These are phyloP conservation scores for Colletotrichum sp. DNA, from an alignment of 2,329 filamentous ascomycete genomes.

Conservation along the genomic window DNA sequence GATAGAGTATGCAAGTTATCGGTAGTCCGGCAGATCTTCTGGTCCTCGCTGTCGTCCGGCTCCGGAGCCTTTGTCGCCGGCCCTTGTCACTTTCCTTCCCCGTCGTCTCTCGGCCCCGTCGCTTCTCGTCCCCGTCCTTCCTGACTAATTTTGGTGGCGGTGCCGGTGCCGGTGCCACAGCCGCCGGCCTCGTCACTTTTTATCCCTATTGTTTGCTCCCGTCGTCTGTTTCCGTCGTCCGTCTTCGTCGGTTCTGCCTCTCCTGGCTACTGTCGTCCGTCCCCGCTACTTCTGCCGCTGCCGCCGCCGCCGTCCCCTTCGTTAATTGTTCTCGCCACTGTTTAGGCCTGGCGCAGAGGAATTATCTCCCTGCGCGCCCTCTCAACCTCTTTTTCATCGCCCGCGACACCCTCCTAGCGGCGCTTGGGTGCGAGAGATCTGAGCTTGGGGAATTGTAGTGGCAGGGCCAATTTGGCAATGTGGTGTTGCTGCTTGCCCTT, in stretches of 20 bases:
- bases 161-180: neutral
- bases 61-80: neutral
- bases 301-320: neutral
- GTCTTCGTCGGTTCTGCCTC: neutral
- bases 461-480: conserved; percentile 76
- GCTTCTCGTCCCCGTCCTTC: neutral
- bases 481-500: conserved; percentile 53
- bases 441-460: conserved; percentile 81
- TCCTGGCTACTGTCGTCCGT: neutral
- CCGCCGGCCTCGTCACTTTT: neutral
- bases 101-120: neutral
- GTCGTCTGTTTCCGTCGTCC: neutral
- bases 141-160: neutral
- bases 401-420: conserved; percentile 7
- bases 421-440: conserved; percentile 31
- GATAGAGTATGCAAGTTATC: neutral
- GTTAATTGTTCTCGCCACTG: neutral
- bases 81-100: neutral
- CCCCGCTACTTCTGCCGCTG: neutral
- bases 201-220: neutral
- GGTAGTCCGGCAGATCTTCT: neutral
- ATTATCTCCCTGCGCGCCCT: neutral
- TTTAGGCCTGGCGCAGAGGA: neutral
- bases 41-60: neutral
- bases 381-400: neutral